Base-by-base conservation (phyloP, 352 stramenopile species). In the Globisporangium abappressorium region DNA sequence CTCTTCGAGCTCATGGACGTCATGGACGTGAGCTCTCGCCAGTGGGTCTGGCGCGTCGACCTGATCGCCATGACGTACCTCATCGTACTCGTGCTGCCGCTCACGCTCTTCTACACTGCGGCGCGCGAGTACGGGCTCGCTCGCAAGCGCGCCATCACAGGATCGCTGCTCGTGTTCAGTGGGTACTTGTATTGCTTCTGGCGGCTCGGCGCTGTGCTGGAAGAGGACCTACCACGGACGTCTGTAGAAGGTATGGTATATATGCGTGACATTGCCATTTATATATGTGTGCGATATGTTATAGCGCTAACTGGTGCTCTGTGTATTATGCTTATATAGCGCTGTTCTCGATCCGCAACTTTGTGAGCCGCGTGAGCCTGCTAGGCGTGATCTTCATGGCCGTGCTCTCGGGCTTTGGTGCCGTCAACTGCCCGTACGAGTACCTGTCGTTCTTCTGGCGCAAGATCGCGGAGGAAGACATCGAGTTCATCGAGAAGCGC, bases 361-460 rank as follows among this genome's bases (percentile, higher is more conserved):
- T 93, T 69, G 85, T 95, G 59, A 95, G 87, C 65, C 82, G 87
- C 49, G 85, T 93, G 65, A 91, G 84, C 75, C 66, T 95, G 20
- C 66, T 95, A 36, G 87, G 87, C 7, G 87, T 95, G 26, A 74
- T 93, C 55, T 89, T 95, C 57, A 93, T 95, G 85, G 87, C 87
- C 18, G 49, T 93, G 14, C 75, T 95, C 49, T 95, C 87, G 0
- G 87, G 87, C 0, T 95, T 95, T 67, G 87, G 87, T 53, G 87
- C 87, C 8, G 85, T 95, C 33, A 92, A 95, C 70, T 92, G 81
- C 62, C 87, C 87, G 46, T 95, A 95, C 74, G 87, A 95, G 71
- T 92, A 91, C 70, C 78, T 95, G 65, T 90, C 85, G 63, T 79
- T 95, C 64, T 95, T 92, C 65, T 95, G 87, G 87, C 78, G 81